Conservation (phyloP, 257 asterid species). For the Fraxinus pennsylvanica region DNA sequence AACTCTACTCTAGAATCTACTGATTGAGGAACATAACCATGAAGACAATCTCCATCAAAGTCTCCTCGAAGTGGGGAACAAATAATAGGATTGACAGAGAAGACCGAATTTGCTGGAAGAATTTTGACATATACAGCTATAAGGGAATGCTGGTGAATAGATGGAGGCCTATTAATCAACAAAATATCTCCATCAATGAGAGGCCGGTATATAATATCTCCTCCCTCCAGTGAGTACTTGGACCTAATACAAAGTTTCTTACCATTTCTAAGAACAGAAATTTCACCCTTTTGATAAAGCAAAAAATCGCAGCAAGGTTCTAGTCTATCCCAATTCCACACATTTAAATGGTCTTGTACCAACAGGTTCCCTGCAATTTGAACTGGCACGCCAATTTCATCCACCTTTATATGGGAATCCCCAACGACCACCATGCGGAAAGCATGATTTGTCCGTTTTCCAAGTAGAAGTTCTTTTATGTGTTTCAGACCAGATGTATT, state of each 20-base stretch:
- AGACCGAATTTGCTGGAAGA: constrained; percentile 63
- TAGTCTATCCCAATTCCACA: constrained; percentile 67
- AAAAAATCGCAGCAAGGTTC: constrained; percentile 50
- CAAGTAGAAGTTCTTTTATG: constrained; percentile 76
- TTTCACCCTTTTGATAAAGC: constrained; percentile 52
- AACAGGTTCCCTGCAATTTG: constrained; percentile 66
- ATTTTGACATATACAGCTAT: constrained; percentile 73
- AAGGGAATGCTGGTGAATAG: constrained; percentile 93
- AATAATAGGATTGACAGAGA: constrained; percentile 76
- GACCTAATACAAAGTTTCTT: constrained; percentile 44
- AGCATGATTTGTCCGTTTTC: constrained; percentile 74
- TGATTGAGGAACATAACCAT: constrained; percentile 92
- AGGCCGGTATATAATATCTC: constrained; percentile 76
- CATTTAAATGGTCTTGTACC: constrained; percentile 56
- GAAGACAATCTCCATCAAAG: constrained; percentile 97
- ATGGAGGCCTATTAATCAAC: constrained; percentile 87
- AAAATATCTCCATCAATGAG: constrained; percentile 81
- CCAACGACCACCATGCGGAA: constrained; percentile 98
- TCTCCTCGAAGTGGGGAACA: constrained; percentile 95
- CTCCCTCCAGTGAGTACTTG: constrained; percentile 58
- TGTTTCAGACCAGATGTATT: constrained; percentile 73
- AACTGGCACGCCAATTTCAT: constrained; percentile 78
- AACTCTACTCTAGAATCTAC: constrained; percentile 73
- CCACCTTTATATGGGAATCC: constrained; percentile 66
- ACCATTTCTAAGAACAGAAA: constrained; percentile 60